These are phyloP conservation scores for Ceratocystis ficicola DNA, from an alignment of 2,329 filamentous ascomycete genomes.

Conservation along the genomic window DNA sequence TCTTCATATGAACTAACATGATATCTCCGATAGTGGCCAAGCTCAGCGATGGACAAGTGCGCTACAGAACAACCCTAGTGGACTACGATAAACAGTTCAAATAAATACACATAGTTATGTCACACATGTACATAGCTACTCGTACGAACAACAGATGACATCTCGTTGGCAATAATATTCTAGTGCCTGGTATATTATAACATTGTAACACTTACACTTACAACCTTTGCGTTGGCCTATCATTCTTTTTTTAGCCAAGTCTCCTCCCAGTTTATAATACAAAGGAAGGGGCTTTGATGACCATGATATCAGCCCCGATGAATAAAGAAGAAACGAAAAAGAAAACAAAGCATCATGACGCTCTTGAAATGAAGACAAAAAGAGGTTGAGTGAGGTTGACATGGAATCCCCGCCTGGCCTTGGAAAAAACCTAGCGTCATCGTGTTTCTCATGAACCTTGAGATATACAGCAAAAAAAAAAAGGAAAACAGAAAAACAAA, in stretches of 20 bases:
- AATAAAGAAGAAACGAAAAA: background rate
- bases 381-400: background rate
- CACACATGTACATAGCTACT: background rate
- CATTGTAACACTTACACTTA: conserved; percentile 4
- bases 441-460: background rate
- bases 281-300: background rate
- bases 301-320: background rate
- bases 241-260: background rate
- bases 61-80: conserved; percentile 25
- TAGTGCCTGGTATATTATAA: conserved; percentile 3
- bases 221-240: background rate
- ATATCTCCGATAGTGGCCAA: conserved; percentile 13
- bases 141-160: background rate
- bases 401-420: background rate
- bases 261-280: background rate
- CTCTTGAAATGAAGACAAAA: conserved; percentile 3
- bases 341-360: conserved; percentile 8
- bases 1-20: background rate
- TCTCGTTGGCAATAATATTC: background rate
- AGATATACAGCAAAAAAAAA: background rate
- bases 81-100: conserved; percentile 25
- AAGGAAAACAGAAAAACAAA: background rate
- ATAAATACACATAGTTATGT: background rate
- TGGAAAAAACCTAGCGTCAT: background rate
- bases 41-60: conserved; percentile 20